Evolutionary conservation across 495 filamentous ascomycete species (phyloP), one percentile per base, ranked within the genome.

Genomic region (Recurvomyces mirabilis): DNA sequence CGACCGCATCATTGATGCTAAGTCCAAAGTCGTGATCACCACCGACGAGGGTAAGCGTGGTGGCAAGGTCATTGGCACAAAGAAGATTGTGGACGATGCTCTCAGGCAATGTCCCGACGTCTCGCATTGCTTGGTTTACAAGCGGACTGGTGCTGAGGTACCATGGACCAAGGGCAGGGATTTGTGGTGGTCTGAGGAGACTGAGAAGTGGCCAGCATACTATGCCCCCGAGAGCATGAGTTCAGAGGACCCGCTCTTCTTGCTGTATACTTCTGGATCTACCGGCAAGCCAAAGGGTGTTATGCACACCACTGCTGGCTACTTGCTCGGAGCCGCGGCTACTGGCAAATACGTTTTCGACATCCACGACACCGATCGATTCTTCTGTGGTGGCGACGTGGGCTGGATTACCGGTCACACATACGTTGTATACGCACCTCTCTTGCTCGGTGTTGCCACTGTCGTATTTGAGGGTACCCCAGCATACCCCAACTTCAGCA

Each of bases 401-500:
- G 91, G 91, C 54, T 99, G 91, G 91, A 96, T 99, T 59, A 96
- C 93, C 34, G 91, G 91, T n/a, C 91, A 99, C 67, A 94, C 91
- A 35, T 99, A 99, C 58, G 91, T 94, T 38, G 89, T 99, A 22
- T 99, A 99, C 58, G 86, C 91, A 10, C 91, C 91, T 42, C 73
- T 99, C 32, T 70, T 99, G 4, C 73, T 96, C 30, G 91, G 91
- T 68, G 79, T 93, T 49, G 74, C 89, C 19, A 96, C 91, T 3
- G 84, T 99, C 19, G 89, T 99, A n/a, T 99, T 96, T 51, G 91
- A 99, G 68, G 93, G 93, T 54, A 98, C 91, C 13, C 91, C 91
- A 2, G 88, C 91, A 18, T 96, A 96, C 63, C 91, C 91, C 49
- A 79, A 91, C 70, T 96, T 94, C 75, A 94, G 89, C 17, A 77